Conservation (phyloP, 768 basidiomycete species). For the Punctularia strigosozonata region DNA sequence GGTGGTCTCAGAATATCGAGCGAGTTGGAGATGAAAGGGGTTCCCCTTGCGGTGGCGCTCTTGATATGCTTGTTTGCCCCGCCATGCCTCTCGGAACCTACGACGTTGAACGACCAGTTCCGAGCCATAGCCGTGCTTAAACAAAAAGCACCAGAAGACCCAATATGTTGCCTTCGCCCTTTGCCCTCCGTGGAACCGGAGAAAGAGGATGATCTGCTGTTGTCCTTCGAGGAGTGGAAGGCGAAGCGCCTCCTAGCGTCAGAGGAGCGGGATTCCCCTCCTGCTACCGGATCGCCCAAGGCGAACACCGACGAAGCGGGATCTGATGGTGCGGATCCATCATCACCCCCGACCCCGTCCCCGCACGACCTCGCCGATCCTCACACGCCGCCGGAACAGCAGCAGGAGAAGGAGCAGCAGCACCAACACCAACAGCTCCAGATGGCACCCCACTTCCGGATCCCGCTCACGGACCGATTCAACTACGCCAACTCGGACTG, state of each 20-base stretch:
- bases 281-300: conserved; percentile 6
- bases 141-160: conserved; percentile 39
- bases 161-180: conserved; percentile 60
- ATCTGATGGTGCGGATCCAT: not conserved
- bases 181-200: conserved; percentile 24
- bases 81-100: too few relatives aligned
- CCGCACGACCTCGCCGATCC: not conserved
- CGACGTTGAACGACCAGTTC: conserved; percentile 47
- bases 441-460: conserved; percentile 50
- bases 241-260: conserved; percentile 42
- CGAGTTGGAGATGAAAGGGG: too few relatives aligned
- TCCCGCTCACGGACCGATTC: conserved; percentile 78
- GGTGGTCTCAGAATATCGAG: too few relatives aligned
- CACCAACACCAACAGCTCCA: too few relatives aligned
- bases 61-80: too few relatives aligned
- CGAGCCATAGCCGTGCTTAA: conserved; percentile 37
- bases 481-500: conserved; percentile 93
- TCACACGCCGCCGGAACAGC: conserved; percentile 4
- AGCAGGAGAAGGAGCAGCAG: conserved; percentile 10
- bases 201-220: conserved; percentile 50
- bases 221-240: conserved; percentile 88
- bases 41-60: too few relatives aligned
- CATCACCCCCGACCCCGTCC: not conserved
- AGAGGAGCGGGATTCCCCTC: conserved; percentile 8
- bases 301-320: conserved; percentile 11